These are phyloP conservation scores for Malassezia psittaci DNA, from an alignment of 1,284 basidiomycete species.

Conservation along the genomic window DNA sequence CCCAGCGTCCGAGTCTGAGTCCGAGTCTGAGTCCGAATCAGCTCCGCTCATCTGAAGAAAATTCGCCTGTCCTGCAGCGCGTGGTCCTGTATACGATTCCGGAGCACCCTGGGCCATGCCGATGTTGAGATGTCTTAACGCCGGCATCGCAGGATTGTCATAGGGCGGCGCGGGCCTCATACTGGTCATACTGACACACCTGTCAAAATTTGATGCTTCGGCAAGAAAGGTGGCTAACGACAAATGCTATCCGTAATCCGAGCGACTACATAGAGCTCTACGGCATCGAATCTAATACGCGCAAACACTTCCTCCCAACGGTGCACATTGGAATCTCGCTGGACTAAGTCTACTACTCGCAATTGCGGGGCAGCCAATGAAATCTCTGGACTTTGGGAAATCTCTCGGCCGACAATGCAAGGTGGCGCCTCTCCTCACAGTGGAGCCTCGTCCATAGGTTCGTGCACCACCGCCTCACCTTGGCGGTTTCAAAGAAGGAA, in stretches of 20 bases:
- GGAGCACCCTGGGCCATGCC: conserved; percentile 7
- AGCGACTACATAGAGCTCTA: too few species aligned
- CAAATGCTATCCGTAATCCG: too few species aligned
- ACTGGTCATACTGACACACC: too few species aligned
- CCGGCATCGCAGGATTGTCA: not conserved
- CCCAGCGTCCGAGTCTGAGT: conserved; percentile 1
- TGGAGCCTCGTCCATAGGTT: not conserved
- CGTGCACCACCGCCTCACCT: too few species aligned
- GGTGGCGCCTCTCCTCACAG: conserved; percentile 4
- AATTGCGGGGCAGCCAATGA: not conserved
- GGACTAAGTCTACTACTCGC: not conserved
- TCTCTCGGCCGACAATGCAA: not conserved
- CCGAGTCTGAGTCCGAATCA: conserved; percentile 11
- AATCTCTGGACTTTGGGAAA: not conserved
- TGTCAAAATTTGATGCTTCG: too few species aligned
- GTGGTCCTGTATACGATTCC: not conserved
- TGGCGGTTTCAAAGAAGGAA: too few species aligned
- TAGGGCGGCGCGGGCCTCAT: not conserved
- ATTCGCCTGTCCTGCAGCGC: conserved; percentile 6
- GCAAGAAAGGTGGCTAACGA: too few species aligned
- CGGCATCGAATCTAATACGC: not conserved
- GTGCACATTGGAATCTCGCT: conserved; percentile 1
- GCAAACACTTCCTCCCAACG: not conserved
- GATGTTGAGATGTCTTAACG: conserved; percentile 6
- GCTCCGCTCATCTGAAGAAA: conserved; percentile 3